phyloP scores from a whole-genome alignment of 2,329 filamentous ascomycete genomes.

The Myriangium duriaei region DNA sequence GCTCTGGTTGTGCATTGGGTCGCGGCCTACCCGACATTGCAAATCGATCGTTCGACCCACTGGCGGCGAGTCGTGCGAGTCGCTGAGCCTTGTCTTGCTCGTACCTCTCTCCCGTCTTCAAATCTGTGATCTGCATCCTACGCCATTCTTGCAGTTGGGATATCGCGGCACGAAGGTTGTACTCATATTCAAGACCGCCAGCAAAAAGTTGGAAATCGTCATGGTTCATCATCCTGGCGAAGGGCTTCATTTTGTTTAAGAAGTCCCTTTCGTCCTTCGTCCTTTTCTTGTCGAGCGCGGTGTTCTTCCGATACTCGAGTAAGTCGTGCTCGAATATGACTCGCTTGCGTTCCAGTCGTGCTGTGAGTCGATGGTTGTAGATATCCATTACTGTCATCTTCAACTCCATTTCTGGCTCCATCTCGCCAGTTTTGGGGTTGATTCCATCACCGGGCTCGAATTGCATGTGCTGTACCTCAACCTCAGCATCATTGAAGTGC shows the following conservation, averaged over 20 bases:
- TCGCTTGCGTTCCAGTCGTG: constrained; percentile 87
- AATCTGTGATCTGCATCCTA: constrained; percentile 66
- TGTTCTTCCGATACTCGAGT: constrained; percentile 87
- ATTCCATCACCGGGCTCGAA: constrained; percentile 93
- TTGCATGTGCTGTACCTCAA: constrained; percentile 95
- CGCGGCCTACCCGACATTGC: constrained; percentile 58
- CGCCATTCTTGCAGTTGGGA: constrained; percentile 89
- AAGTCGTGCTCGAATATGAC: constrained; percentile 92
- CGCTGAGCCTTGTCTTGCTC: constrained; percentile 75
- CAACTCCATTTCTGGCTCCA: constrained; percentile 92
- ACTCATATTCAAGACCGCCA: constrained; percentile 76
- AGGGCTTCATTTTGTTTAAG: constrained; percentile 86
- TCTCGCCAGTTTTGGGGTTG: constrained; percentile 68
- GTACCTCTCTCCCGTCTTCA: constrained; percentile 81
- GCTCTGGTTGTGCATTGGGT: constrained; percentile 50
- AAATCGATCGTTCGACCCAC: constrained; percentile 77
- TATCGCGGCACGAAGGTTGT: constrained; percentile 83
- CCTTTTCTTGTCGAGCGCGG: constrained; percentile 78
- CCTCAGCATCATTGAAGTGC: constrained; percentile 94
- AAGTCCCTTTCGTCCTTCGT: constrained; percentile 91
- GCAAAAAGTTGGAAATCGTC: constrained; percentile 79
- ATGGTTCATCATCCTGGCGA: constrained; percentile 92
- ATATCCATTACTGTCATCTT: constrained; percentile 98
- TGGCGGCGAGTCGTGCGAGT: constrained; percentile 51
- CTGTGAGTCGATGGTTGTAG: constrained; percentile 84